Percentiles rank a stretch among this genome's conserved stretches.
These are phyloP conservation scores for Quercus bicolor DNA, from an alignment of 306 rosid genomes.

Conservation along the genomic window DNA sequence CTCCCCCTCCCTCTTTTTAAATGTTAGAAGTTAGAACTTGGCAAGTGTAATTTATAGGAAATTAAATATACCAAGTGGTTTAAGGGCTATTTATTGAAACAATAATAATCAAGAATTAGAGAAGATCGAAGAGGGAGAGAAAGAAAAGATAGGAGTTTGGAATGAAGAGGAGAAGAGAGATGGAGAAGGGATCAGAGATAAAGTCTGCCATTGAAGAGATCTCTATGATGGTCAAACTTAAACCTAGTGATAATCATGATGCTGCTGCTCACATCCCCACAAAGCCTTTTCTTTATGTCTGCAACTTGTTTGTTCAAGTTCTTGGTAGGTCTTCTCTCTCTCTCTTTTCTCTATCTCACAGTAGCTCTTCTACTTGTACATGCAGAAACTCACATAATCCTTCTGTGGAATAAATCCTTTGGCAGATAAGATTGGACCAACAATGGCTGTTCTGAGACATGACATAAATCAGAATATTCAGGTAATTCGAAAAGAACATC, in stretches of 20 bases:
- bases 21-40: no score
- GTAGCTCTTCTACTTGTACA: constrained; percentile 13
- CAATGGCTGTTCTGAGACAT: constrained; percentile 86
- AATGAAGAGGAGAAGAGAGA: constrained; percentile 48
- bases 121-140: not conserved
- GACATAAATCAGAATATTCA: constrained; percentile 77
- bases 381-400: constrained; percentile 13
- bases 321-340: constrained; percentile 52
- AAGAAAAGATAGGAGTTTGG: constrained; percentile 5
- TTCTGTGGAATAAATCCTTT: constrained; percentile 8
- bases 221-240: constrained; percentile 37
- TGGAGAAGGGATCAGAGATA: constrained; percentile 61
- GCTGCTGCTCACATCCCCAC: constrained; percentile 47
- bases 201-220: constrained; percentile 69
- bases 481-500: constrained; percentile 35
- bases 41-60: not conserved
- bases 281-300: constrained; percentile 69
- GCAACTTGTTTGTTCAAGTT: constrained; percentile 67
- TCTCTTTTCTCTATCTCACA: constrained; percentile 14
- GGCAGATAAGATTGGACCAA: constrained; percentile 96
- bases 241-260: constrained; percentile 30
- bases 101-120: not conserved
- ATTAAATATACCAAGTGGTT: constrained; percentile 7
- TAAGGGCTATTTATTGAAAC: constrained; percentile 8
- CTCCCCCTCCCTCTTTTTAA: not conserved